Base-by-base conservation (phyloP, 345 rosid genomes). In the Eucalyptus erythrocorys region DNA sequence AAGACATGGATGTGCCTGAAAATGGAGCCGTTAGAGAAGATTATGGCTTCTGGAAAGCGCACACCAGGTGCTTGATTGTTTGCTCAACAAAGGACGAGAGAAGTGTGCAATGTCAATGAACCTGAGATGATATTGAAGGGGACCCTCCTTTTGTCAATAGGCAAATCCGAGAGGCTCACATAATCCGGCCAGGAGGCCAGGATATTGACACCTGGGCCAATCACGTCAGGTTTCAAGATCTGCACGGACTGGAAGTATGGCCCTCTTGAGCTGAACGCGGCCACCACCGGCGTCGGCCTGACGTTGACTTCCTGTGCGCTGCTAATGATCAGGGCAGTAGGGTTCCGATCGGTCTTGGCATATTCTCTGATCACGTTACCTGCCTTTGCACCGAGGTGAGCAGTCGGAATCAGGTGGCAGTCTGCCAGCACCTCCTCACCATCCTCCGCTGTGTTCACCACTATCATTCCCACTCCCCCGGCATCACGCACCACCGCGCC, bases 1-100 rank as follows among this genome's bases (percentile, higher is more conserved):
- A 97, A 4, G 99, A 96, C 99, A 96, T 97, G 0, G 99, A 97
- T n/a, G 99, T 97, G 45, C 99, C 99, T 97, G 55, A 71, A 49
- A 89, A 88, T 14, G 42, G 88, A 86, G 88, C 91, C 93, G 91
- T 93, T 90, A 47, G 50, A 47, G 13, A 43, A 71, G 13, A 27
- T 53, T 53, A 86, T 92, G 43, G 37, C 80, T 34, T 17, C 12
- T 34, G 43, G 43, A 34, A 43, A 17, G 80, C 10, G 80, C 42
- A 19, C 43, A 3, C 80, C 22, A 66, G 9, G 6, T 4, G 79
- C 79, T 66, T 17, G 80, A 34, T 32, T 68, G 24, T 68, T 68
- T 68, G 22, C 24, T 68, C 42, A 16, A 34, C 13, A 34, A 17
- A 16, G 80, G 26, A 71, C 26, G 26, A 19, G 43, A 34, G 45